Evolutionary conservation across 306 rosid species (phyloP).

Genomic region (Casuarina glauca): DNA sequence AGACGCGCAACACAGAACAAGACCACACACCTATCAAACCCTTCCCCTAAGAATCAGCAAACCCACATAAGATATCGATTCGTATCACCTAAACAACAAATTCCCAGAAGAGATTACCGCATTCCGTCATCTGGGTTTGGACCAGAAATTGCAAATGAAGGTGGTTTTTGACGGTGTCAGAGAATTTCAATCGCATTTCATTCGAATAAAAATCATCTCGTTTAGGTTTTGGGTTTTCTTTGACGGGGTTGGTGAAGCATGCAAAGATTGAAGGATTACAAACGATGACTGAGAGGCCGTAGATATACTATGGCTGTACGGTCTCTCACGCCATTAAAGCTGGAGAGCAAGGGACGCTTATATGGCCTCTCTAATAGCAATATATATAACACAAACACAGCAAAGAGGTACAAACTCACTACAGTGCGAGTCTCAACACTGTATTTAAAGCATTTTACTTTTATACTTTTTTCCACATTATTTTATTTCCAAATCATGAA

Average conservation of each 20-base stretch:
- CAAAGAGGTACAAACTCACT: constrained; percentile 8
- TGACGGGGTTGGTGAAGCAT: constrained; percentile 54
- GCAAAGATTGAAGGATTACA: constrained; percentile 52
- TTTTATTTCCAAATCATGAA: background rate
- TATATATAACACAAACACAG: constrained; percentile 13
- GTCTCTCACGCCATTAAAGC: constrained; percentile 52
- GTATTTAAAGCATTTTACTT: constrained; percentile 11
- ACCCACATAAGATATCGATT: constrained; percentile 17
- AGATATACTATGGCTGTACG: constrained; percentile 30
- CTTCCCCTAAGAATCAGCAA: constrained; percentile 21
- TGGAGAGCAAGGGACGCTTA: constrained; percentile 42
- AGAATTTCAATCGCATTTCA: constrained; percentile 24
- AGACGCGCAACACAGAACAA: background rate
- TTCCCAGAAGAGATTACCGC: constrained; percentile 25
- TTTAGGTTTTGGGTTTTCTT: constrained; percentile 21
- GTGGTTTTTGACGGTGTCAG: constrained; percentile 10
- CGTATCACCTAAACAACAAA: constrained; percentile 7
- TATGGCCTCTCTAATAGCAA: background rate
- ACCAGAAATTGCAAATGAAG: background rate
- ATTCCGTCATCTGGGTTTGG: constrained; percentile 21
- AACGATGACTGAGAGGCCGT: constrained; percentile 38
- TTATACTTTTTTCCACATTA: background rate
- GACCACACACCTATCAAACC: constrained; percentile 15
- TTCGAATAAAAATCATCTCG: constrained; percentile 7
- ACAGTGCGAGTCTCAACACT: constrained; percentile 23